phyloP scores from a whole-genome alignment of 2,329 filamentous ascomycete genomes.

The Aspergillus quadricinctus region DNA sequence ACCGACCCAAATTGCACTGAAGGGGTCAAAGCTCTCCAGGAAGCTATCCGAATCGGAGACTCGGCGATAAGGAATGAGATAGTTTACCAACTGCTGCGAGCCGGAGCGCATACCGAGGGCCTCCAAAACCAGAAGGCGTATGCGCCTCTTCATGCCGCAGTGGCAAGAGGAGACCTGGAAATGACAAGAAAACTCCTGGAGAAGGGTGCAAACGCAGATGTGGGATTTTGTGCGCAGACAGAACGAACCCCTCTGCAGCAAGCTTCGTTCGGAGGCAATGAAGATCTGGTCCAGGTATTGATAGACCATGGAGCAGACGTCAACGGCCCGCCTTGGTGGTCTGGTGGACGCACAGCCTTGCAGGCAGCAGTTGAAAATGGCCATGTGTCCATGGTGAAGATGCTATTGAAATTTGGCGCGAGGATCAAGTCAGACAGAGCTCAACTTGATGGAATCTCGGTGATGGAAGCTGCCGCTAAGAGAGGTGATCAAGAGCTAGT shows the following conservation, averaged over 20 bases:
- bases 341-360: slow-evolving; percentile 26
- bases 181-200: slow-evolving; percentile 7
- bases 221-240: slow-evolving; percentile 3
- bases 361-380: slow-evolving; percentile 28
- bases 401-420: not conserved
- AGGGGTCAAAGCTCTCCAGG: slow-evolving; percentile 17
- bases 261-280: slow-evolving; percentile 2
- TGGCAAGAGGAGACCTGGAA: slow-evolving; percentile 3
- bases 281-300: slow-evolving; percentile 10
- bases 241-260: slow-evolving; percentile 2
- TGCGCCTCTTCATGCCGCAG: slow-evolving; percentile 6
- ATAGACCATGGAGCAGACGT: slow-evolving; percentile 7
- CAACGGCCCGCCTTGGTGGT: slow-evolving; percentile 1
- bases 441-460: no score
- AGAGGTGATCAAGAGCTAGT: slow-evolving; percentile 1
- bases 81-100: slow-evolving; percentile 6
- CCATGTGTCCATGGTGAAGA: slow-evolving; percentile 11
- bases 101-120: slow-evolving; percentile 2
- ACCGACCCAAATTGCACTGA: slow-evolving; percentile 2
- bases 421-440: no score
- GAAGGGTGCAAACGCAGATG: slow-evolving; percentile 7
- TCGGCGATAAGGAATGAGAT: slow-evolving; percentile 10
- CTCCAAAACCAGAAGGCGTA: not conserved
- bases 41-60: slow-evolving; percentile 11
- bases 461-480: slow-evolving; percentile 8